A percentile compares a stretch with the other conserved stretches of the same genome.
Evolutionary conservation across 2,329 filamentous ascomycete genomes (phyloP).

Genomic region (Cryphonectria parasitica): DNA sequence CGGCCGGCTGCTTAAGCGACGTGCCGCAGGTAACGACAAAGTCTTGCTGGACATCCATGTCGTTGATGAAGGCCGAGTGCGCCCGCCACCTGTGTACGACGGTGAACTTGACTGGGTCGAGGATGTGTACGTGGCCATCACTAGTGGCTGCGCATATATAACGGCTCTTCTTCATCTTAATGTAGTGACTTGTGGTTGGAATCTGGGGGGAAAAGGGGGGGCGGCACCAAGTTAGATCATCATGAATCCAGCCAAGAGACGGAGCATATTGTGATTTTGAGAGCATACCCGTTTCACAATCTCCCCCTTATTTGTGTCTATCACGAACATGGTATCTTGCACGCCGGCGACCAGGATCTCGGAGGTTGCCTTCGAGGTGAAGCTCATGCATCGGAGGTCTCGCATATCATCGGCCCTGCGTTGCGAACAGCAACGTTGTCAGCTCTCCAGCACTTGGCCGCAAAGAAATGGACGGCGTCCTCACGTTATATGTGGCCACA

Average conservation of each 20-base stretch:
- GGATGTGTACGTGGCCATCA: conserved; percentile 79
- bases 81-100: conserved; percentile 89
- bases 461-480: conserved; percentile 40
- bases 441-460: conserved; percentile 11
- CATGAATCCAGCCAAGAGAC: background rate
- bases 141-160: conserved; percentile 92
- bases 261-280: no score
- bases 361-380: conserved; percentile 80
- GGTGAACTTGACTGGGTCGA: conserved; percentile 78
- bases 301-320: conserved; percentile 71
- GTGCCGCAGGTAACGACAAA: conserved; percentile 95
- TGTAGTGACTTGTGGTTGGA: conserved; percentile 76
- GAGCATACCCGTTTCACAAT: conserved; percentile 65
- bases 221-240: conserved; percentile 37
- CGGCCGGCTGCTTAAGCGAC: conserved; percentile 77
- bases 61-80: conserved; percentile 85
- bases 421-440: background rate
- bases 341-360: conserved; percentile 87
- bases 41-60: conserved; percentile 96
- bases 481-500: conserved; percentile 82
- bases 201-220: conserved; percentile 50
- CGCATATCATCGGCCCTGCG: conserved; percentile 73
- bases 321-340: conserved; percentile 82
- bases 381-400: conserved; percentile 92
- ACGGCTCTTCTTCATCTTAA: conserved; percentile 86